phyloP scores from a whole-genome alignment of 1,284 basidiomycete species.

The Malassezia nana region DNA sequence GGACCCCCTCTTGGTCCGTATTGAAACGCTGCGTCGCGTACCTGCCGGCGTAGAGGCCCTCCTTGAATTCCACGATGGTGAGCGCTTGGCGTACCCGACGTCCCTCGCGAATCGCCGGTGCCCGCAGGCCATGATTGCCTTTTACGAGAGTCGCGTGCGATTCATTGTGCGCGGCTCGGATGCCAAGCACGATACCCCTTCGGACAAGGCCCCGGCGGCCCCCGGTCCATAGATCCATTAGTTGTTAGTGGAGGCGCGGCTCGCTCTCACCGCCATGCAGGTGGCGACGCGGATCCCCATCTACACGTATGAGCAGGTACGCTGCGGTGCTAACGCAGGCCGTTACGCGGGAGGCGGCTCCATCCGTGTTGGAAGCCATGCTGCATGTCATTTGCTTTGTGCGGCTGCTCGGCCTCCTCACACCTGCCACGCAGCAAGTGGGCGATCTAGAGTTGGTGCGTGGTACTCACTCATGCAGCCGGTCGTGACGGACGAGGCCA shows the following conservation, averaged over 20 bases:
- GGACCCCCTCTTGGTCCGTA: not conserved
- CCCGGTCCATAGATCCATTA: not conserved
- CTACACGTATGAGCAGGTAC: constrained; percentile 13
- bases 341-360: constrained; percentile 3
- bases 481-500: not conserved
- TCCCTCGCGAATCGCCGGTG: not conserved
- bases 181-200: not conserved
- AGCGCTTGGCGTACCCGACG: not conserved
- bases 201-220: not conserved
- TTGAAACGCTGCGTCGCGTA: not conserved
- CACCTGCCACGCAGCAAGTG: constrained; percentile 2
- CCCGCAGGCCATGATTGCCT: constrained; percentile 5
- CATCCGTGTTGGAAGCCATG: constrained; percentile 2
- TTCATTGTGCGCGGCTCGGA: not conserved
- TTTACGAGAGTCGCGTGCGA: constrained; percentile 4
- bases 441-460: constrained; percentile 4
- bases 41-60: not conserved
- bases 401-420: constrained; percentile 10
- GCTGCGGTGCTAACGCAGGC: constrained; percentile 2
- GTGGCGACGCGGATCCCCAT: constrained; percentile 7
- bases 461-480: constrained; percentile 5
- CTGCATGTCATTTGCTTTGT: constrained; percentile 14
- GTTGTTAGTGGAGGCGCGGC: not conserved
- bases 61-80: not conserved
- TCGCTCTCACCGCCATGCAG: not conserved